A percentile compares a stretch with the other conserved stretches of the same genome.
Conservation (phyloP, 176 grass and related monocot genomes). For the Bromus sterilis region DNA sequence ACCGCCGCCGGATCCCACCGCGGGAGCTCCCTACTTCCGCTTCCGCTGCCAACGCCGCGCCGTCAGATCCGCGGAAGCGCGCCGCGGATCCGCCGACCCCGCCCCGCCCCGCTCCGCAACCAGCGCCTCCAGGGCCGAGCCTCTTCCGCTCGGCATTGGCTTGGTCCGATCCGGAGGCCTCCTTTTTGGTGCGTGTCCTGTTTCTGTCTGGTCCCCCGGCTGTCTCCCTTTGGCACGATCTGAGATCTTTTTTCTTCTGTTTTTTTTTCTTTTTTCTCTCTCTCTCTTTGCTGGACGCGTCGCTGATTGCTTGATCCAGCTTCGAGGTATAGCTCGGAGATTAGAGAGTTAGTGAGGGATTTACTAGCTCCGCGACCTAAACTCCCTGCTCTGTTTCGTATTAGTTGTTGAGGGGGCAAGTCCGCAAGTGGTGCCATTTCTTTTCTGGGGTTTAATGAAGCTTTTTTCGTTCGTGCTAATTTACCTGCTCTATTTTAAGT, state of each 20-base stretch:
- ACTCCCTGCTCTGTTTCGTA: not conserved
- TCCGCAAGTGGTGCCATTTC: not conserved
- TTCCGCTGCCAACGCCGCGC: not conserved
- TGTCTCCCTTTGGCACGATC: conserved; percentile 35
- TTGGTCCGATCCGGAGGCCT: conserved; percentile 32
- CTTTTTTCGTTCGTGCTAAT: conserved; percentile 2
- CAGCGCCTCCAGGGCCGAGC: not conserved
- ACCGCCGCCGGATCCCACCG: not conserved
- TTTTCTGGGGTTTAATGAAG: not conserved
- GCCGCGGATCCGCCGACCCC: conserved; percentile 28
- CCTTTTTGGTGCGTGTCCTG: conserved; percentile 30
- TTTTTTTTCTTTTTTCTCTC: conserved; percentile 17
- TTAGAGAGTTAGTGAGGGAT: conserved; percentile 7
- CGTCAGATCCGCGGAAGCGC: conserved; percentile 29
- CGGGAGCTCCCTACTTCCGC: not conserved
- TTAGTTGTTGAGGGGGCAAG: not conserved
- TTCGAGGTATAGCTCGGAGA: not conserved
- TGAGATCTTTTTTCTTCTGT: conserved; percentile 10
- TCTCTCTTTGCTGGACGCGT: conserved; percentile 17
- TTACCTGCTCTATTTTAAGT: conserved; percentile 8
- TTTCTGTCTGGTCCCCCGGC: conserved; percentile 12
- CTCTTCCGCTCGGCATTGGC: conserved; percentile 29
- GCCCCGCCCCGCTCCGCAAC: not conserved
- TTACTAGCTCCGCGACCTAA: not conserved
- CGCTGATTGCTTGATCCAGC: conserved; percentile 26